A percentile compares a stretch with the other conserved stretches of the same genome.
phyloP scores from a whole-genome alignment of 257 asterid species.

The Petrea volubilis region DNA sequence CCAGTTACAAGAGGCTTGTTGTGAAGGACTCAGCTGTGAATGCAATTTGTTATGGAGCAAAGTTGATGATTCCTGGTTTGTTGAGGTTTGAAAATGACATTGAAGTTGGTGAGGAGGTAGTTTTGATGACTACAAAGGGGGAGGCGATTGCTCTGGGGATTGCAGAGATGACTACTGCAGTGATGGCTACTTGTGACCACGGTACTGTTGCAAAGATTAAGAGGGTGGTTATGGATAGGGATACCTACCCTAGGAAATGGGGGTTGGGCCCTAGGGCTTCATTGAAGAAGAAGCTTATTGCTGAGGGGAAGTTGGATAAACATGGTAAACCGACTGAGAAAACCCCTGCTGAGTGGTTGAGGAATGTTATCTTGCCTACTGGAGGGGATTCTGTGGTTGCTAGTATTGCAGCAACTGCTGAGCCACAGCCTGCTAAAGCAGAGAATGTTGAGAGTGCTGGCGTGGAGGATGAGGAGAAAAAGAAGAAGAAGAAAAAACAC shows the following conservation, averaged over 20 bases:
- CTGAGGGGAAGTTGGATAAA: slow-evolving; percentile 80
- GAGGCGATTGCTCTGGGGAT: slow-evolving; percentile 84
- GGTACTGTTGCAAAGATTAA: slow-evolving; percentile 84
- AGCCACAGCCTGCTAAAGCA: slow-evolving; percentile 14
- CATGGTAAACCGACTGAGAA: slow-evolving; percentile 70
- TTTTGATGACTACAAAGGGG: slow-evolving; percentile 87
- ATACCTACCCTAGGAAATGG: slow-evolving; percentile 92
- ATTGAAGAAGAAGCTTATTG: slow-evolving; percentile 76
- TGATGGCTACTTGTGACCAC: slow-evolving; percentile 89
- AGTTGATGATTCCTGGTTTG: slow-evolving; percentile 83
- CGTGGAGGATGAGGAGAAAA: slow-evolving; percentile 43
- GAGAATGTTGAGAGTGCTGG: slow-evolving; percentile 33
- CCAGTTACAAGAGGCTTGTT: slow-evolving; percentile 82
- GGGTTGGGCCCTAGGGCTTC: slow-evolving; percentile 92
- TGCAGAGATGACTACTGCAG: slow-evolving; percentile 90
- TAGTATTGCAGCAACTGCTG: slow-evolving; percentile 53
- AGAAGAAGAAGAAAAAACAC: slow-evolving; percentile 35
- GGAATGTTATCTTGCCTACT: slow-evolving; percentile 67
- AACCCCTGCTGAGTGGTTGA: slow-evolving; percentile 74
- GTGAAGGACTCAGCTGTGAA: slow-evolving; percentile 87
- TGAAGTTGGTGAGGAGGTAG: slow-evolving; percentile 77
- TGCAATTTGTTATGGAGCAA: slow-evolving; percentile 86
- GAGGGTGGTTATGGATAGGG: slow-evolving; percentile 95
- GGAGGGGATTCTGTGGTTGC: slow-evolving; percentile 76
- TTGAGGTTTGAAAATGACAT: slow-evolving; percentile 86